phyloP scores from a whole-genome alignment of 345 rosid genomes.

The Dipteronia dyeriana region DNA sequence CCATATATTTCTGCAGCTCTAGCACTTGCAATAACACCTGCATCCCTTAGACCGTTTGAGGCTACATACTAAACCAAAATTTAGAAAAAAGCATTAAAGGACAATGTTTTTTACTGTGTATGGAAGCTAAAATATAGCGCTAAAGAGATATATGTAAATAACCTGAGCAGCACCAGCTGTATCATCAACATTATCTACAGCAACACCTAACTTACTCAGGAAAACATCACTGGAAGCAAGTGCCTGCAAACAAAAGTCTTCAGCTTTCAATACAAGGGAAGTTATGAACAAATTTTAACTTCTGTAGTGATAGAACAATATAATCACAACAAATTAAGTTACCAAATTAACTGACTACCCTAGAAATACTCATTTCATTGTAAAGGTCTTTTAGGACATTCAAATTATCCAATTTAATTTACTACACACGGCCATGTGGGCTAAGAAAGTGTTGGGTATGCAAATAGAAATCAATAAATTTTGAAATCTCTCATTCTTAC shows the following conservation, averaged over 20 bases:
- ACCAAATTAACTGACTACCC: too few species aligned
- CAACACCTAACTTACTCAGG: slow-evolving; percentile 40
- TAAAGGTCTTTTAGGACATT: too few species aligned
- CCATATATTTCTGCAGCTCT: slow-evolving; percentile 83
- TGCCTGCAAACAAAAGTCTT: slow-evolving; percentile 38
- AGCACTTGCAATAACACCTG: slow-evolving; percentile 71
- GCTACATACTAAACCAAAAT: slow-evolving; percentile 47
- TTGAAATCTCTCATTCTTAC: neutral
- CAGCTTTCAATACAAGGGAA: neutral
- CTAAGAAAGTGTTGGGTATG: neutral
- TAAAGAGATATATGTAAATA: slow-evolving; percentile 2
- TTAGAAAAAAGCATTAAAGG: slow-evolving; percentile 7
- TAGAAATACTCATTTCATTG: too few species aligned
- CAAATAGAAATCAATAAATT: neutral
- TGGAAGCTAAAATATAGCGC: neutral
- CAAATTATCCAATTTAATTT: neutral
- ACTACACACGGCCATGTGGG: neutral
- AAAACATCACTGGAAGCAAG: slow-evolving; percentile 42
- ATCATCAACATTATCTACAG: slow-evolving; percentile 49
- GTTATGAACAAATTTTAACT: too few species aligned
- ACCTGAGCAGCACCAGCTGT: slow-evolving; percentile 61
- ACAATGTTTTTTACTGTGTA: neutral
- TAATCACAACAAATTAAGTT: too few species aligned
- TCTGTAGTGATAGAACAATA: too few species aligned
- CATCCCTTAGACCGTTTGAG: slow-evolving; percentile 46